Conservation (phyloP, 2,329 filamentous ascomycete genomes). For the Penicillium corylophilum region DNA sequence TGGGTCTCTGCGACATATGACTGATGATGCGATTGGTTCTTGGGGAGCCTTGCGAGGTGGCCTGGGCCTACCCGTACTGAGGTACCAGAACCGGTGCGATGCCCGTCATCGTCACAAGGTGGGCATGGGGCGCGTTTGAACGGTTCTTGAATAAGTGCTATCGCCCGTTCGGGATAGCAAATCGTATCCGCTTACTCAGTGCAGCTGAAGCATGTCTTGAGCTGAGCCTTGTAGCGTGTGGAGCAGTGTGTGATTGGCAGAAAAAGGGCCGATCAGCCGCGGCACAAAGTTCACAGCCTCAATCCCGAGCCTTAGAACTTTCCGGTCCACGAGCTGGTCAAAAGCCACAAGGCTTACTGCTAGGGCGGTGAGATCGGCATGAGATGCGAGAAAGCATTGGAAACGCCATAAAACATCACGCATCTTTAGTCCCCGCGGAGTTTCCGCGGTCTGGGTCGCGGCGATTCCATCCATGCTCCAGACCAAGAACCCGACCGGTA, state of each 20-base stretch:
- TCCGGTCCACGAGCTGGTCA: not conserved
- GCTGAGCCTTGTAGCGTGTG: not conserved
- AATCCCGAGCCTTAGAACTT: not conserved
- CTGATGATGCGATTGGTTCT: not conserved
- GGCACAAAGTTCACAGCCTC: not conserved
- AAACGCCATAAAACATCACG: not conserved
- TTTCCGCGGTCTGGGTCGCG: not conserved
- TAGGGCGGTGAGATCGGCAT: not conserved
- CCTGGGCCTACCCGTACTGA: not conserved
- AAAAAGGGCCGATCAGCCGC: not conserved
- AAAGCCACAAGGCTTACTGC: not conserved
- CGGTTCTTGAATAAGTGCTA: not conserved
- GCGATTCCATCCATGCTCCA: conserved; percentile 30
- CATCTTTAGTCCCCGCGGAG: not conserved
- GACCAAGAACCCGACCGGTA: conserved; percentile 30
- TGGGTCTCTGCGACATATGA: not conserved
- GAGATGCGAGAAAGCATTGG: not conserved
- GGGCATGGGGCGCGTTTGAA: no score
- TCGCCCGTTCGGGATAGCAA: not conserved
- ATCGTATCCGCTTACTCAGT: not conserved
- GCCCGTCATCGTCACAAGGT: not conserved
- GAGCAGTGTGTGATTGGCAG: not conserved
- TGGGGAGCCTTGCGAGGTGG: not conserved
- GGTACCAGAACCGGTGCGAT: conserved; percentile 1
- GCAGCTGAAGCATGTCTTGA: not conserved